These are phyloP conservation scores for Mortierella alpina DNA, from an alignment of 192 early-diverging fungal species.

Conservation along the genomic window DNA sequence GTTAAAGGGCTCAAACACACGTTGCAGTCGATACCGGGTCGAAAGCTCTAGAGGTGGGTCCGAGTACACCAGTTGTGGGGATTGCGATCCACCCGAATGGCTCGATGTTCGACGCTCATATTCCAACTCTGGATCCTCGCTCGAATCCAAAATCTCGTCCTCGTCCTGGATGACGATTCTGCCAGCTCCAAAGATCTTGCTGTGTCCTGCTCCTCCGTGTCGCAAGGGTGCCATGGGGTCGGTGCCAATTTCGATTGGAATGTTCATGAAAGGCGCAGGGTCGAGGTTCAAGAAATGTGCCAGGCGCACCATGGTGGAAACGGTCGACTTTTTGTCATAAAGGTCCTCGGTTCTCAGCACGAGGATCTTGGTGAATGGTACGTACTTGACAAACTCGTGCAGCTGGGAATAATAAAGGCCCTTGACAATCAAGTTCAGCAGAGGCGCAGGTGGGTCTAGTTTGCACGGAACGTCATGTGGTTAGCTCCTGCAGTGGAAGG, in stretches of 20 bases:
- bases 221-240: constrained; percentile 49
- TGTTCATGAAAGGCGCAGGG: constrained; percentile 46
- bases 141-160: constrained; percentile 15
- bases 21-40: constrained; percentile 59
- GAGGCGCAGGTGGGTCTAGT: constrained; percentile 38
- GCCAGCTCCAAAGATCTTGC: constrained; percentile 24
- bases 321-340: constrained; percentile 45
- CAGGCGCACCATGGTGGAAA: constrained; percentile 47
- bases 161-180: constrained; percentile 40
- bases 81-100: constrained; percentile 1
- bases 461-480: background rate
- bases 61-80: constrained; percentile 11
- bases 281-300: constrained; percentile 50
- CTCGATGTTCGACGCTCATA: constrained; percentile 14
- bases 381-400: constrained; percentile 51
- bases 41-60: constrained; percentile 55
- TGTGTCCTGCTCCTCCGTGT: constrained; percentile 37
- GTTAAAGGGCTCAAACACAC: constrained; percentile 60
- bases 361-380: constrained; percentile 52
- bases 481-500: no score
- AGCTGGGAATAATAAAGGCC: constrained; percentile 51
- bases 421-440: constrained; percentile 48
- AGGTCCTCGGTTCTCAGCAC: constrained; percentile 48
- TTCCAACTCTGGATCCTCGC: constrained; percentile 30
- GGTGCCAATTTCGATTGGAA: constrained; percentile 47